Base-by-base conservation (phyloP, 257 asterid species). In the Orobanche coerulescens region DNA sequence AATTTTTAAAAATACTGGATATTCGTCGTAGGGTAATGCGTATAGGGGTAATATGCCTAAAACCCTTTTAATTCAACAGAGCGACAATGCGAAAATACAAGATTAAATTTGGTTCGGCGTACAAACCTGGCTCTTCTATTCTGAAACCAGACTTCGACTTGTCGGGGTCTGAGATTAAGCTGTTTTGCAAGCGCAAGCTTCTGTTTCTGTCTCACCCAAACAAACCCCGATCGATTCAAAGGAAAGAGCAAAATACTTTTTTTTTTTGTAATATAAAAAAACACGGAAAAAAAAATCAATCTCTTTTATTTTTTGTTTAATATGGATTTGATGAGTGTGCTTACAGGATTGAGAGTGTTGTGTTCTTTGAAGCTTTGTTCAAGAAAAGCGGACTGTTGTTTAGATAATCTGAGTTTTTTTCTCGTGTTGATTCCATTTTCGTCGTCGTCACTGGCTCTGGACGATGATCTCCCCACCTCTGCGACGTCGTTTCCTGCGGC, bases 71-170 rank as follows among this genome's bases (percentile, higher is more conserved):
- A n/a, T n/a, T n/a, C n/a, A n/a, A n/a, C n/a, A n/a, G n/a, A n/a
- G n/a, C n/a, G n/a, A n/a, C n/a, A n/a, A n/a, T n/a, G n/a, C n/a
- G n/a, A n/a, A n/a, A n/a, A n/a, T n/a, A n/a, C n/a, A n/a, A n/a
- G n/a, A n/a, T n/a, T n/a, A n/a, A n/a, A n/a, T n/a, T n/a, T n/a
- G n/a, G n/a, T n/a, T n/a, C n/a, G n/a, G 18, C 20, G 1, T 2
- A 13, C 72, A 16, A 6, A 86, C 97, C 97, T 83, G 31, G 97
- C 97, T 42, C 95, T 78, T 64, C 97, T 76, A 71, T 90, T 90
- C 49, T 90, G 97, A 37, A 90, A 90, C 97, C 97, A 90, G 12
- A 90, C 97, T 72, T 90, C 97, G 0, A 90, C 95, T 53, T 90
- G 97, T 49, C 97, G 65, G 2, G 95, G 88, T 65, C 88, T 71